Conservation (phyloP, 768 basidiomycete species). For the Hypholoma fasciculare region DNA sequence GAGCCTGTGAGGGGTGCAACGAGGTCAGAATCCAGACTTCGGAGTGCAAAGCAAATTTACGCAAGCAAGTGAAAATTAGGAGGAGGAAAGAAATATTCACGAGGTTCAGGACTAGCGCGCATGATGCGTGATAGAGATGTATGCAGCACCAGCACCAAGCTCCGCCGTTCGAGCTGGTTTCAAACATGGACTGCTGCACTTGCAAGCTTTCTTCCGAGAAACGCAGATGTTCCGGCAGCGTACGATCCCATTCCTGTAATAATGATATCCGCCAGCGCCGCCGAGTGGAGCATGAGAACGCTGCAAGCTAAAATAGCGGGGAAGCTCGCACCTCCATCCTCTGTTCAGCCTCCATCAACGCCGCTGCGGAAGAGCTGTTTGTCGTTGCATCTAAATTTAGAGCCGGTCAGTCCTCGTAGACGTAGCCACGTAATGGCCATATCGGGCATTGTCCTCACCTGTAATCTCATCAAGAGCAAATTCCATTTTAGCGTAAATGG, state of each 20-base stretch:
- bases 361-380: constrained; percentile 32
- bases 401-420: constrained; percentile 6
- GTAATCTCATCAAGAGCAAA: constrained; percentile 49
- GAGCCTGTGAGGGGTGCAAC: constrained; percentile 31
- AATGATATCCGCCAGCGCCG: constrained; percentile 12
- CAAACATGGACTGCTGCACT: constrained; percentile 75
- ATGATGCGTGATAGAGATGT: constrained; percentile 73
- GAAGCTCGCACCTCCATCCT: constrained; percentile 41
- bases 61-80: constrained; percentile 5
- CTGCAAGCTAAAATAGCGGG: background rate
- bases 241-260: constrained; percentile 59
- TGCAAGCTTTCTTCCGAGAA: constrained; percentile 70
- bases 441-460: constrained; percentile 33
- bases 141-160: constrained; percentile 82
- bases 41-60: background rate
- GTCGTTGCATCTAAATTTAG: constrained; percentile 35
- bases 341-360: constrained; percentile 41
- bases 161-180: constrained; percentile 74
- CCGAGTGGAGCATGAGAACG: constrained; percentile 4
- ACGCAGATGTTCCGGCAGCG: constrained; percentile 69
- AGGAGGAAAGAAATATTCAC: constrained; percentile 40
- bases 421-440: constrained; percentile 7
- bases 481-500: constrained; percentile 65
- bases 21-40: constrained; percentile 9
- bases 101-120: constrained; percentile 59